Percentiles rank a stretch among this genome's conserved stretches.
phyloP scores from a whole-genome alignment of 2,329 filamentous ascomycete species.

The Sarocladium oryzae region DNA sequence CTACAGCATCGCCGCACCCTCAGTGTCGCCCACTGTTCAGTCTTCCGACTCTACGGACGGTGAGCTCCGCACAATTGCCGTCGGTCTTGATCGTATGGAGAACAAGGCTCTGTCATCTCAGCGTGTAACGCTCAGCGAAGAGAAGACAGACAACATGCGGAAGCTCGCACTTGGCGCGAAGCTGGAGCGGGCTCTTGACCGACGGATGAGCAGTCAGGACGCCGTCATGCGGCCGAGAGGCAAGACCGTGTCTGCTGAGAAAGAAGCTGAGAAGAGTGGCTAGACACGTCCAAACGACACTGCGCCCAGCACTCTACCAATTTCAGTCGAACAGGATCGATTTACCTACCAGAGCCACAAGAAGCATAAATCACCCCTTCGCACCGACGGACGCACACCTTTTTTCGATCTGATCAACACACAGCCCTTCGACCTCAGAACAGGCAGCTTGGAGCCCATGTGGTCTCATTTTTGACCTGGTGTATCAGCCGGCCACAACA shows the following conservation, averaged over 20 bases:
- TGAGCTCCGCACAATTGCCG: constrained; percentile 64
- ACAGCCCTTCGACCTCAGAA: too few species aligned
- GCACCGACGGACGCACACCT: too few species aligned
- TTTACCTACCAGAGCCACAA: too few species aligned
- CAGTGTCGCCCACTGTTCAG: constrained; percentile 50
- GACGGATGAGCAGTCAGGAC: constrained; percentile 83
- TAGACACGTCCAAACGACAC: constrained; percentile 2
- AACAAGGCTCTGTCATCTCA: constrained; percentile 80
- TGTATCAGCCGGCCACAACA: too few species aligned
- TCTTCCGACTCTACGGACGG: constrained; percentile 49
- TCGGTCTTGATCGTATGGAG: constrained; percentile 78
- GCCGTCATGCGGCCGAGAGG: constrained; percentile 66
- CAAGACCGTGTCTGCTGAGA: constrained; percentile 23
- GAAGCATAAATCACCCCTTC: too few species aligned
- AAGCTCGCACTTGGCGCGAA: constrained; percentile 87
- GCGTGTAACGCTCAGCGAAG: constrained; percentile 62
- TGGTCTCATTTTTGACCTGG: too few species aligned
- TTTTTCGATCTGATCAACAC: too few species aligned
- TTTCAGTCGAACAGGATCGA: too few species aligned
- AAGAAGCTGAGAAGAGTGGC: constrained; percentile 4
- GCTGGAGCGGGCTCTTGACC: constrained; percentile 77
- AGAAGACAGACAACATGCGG: constrained; percentile 75
- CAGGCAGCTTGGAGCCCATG: too few species aligned
- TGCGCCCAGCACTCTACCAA: background rate
- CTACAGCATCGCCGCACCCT: constrained; percentile 52